Conservation (phyloP, 1,284 basidiomycete genomes). For the Meira nashicola region DNA sequence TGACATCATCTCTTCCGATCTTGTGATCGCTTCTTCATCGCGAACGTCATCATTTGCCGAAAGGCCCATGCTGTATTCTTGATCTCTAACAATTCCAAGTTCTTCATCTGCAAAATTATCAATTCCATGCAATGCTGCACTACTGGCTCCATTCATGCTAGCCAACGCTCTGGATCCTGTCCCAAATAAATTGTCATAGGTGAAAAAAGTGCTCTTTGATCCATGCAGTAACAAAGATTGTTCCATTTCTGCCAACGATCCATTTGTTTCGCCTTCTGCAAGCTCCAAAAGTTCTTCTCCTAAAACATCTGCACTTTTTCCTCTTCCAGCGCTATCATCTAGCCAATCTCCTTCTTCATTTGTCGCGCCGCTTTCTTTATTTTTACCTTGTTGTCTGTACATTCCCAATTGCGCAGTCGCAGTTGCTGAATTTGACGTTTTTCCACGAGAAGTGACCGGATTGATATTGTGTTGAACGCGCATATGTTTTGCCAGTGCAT, state of each 20-base stretch:
- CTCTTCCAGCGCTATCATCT: not conserved
- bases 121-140: no score
- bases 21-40: conserved; percentile 23
- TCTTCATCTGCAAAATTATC: conserved; percentile 21
- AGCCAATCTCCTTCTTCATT: conserved; percentile 12
- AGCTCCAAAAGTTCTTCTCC: conserved; percentile 38
- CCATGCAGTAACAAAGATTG: conserved; percentile 2
- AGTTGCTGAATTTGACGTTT: not conserved
- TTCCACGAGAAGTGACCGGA: conserved; percentile 26
- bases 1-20: conserved; percentile 16
- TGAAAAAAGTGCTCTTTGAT: not conserved
- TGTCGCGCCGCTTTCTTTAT: conserved; percentile 10
- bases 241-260: conserved; percentile 4
- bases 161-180: not conserved
- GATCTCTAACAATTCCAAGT: conserved; percentile 23
- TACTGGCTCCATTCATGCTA: not conserved
- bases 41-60: not conserved
- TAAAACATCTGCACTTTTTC: conserved; percentile 12
- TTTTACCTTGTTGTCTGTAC: not conserved
- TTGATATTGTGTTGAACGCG: conserved; percentile 67
- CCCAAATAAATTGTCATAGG: conserved; percentile 8
- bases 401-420: conserved; percentile 8
- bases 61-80: not conserved
- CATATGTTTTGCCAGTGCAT: conserved; percentile 85
- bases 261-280: conserved; percentile 20